Evolutionary conservation across 2,329 filamentous ascomycete species (phyloP).

Genomic region (Ascochyta lentis): DNA sequence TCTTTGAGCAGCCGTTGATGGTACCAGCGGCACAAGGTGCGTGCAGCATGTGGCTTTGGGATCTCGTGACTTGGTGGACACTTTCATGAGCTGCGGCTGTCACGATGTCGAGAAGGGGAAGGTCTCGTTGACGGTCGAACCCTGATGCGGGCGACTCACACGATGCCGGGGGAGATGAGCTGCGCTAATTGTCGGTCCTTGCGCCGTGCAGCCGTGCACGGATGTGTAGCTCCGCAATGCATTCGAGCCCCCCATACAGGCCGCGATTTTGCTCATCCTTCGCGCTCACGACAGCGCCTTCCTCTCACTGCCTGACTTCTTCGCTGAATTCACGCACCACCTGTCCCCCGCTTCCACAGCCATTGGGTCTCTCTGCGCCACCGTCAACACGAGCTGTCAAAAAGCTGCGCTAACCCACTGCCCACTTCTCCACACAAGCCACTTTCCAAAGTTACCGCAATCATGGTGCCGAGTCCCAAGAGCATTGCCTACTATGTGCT

Average conservation of each 20-base stretch:
- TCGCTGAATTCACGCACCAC: conserved; percentile 16
- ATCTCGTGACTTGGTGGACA: too few species aligned
- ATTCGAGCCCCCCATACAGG: conserved; percentile 16
- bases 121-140: conserved; percentile 1
- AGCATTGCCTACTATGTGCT: conserved; percentile 73
- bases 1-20: neutral
- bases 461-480: conserved; percentile 47
- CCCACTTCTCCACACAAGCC: conserved; percentile 5
- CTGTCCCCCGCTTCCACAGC: neutral
- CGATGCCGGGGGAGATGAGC: conserved; percentile 9
- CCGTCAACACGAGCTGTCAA: conserved; percentile 2
- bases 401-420: conserved; percentile 11
- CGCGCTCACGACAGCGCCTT: conserved; percentile 13
- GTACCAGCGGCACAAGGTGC: too few species aligned
- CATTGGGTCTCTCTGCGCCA: conserved; percentile 15
- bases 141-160: conserved; percentile 1
- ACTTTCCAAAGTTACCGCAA: conserved; percentile 27
- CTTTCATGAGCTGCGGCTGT: neutral
- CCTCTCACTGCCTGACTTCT: conserved; percentile 17
- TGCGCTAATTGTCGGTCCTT: neutral
- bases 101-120: neutral
- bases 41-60: too few species aligned
- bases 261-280: conserved; percentile 17
- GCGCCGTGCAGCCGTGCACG: conserved; percentile 3
- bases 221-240: conserved; percentile 16